Conservation (phyloP, 2,329 filamentous ascomycete genomes). For the Hypoxylon sp. region DNA sequence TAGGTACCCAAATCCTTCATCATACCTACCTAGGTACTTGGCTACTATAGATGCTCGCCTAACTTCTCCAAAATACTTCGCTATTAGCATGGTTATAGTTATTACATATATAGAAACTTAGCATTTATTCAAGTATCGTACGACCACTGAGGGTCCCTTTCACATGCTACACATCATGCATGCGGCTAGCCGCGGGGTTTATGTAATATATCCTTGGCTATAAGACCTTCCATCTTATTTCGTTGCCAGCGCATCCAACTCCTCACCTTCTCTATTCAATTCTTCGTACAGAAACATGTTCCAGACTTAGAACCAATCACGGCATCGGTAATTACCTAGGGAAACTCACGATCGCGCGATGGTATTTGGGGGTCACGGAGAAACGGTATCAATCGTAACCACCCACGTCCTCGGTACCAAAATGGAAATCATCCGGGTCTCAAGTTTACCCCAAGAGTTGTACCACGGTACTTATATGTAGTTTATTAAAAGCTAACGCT, state of each 20-base stretch:
- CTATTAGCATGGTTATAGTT: background rate
- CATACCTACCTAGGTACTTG: background rate
- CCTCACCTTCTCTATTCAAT: constrained; percentile 16
- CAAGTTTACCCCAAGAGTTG: background rate
- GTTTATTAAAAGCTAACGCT: constrained; percentile 6
- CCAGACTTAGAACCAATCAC: background rate
- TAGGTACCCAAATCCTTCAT: background rate
- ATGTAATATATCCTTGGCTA: constrained; percentile 10
- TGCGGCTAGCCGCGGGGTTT: background rate
- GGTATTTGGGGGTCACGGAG: background rate
- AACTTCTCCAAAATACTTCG: background rate
- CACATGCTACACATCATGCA: background rate
- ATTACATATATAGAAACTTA: background rate
- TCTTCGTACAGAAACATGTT: background rate
- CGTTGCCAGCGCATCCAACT: background rate
- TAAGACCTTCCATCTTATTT: constrained; percentile 4
- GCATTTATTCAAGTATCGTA: background rate
- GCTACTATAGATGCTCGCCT: background rate
- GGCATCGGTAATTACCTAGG: background rate
- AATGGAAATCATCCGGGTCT: background rate
- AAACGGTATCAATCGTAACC: constrained; percentile 8
- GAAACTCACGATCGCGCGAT: background rate
- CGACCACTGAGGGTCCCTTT: background rate
- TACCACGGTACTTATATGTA: background rate
- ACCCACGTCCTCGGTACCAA: constrained; percentile 10